Base-by-base conservation (phyloP, 441 rosid genomes). In the Iberis amara region DNA sequence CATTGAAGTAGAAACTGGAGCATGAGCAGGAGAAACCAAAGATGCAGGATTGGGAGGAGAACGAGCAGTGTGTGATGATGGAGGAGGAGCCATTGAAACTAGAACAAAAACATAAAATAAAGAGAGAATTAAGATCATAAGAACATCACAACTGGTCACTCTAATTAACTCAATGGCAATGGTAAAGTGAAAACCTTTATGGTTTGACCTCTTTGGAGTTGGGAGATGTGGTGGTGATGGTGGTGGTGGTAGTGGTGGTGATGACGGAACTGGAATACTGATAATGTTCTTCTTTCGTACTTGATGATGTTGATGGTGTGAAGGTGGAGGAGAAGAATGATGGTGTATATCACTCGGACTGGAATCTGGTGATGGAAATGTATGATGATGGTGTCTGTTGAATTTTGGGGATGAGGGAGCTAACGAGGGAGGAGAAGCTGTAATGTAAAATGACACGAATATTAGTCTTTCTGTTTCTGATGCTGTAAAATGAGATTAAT, bases 71-170 rank as follows among this genome's bases (percentile, higher is more conserved):
- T 67, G 74, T 57, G 61, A 58, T 24, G 60, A 48, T 12, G 89
- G 86, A 70, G 86, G 86, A 71, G 81, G 70, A 30, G 53, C 41
- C 33, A 44, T 57, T 23, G 68, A 79, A 64, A 77, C 94, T 81
- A 65, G 11, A 56, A 43, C 37, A 57, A 42, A 40, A 69, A 60
- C 60, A 66, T 48, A 32, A 7, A 33, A 43, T 70, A 57, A 44
- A 55, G 7, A 65, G 58, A 62, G 68, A 61, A 21, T 47, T 4
- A 42, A 23, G 42, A 47, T 54, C 55, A 41, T 2, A 1, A 42
- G 41, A 48, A 54, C 4, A 1, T 55, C 26, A 41, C 21, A 14
- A 37, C 39, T 41, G 23, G 45, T 43, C 27, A 48, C 11, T 55
- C 24, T 46, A 47, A 31, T 56, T 45, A 65, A 45, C 28, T 55